Percentiles rank a stretch among this genome's conserved stretches.
Conservation (phyloP, 495 filamentous ascomycete genomes). For the Chaetomium fimeti region DNA sequence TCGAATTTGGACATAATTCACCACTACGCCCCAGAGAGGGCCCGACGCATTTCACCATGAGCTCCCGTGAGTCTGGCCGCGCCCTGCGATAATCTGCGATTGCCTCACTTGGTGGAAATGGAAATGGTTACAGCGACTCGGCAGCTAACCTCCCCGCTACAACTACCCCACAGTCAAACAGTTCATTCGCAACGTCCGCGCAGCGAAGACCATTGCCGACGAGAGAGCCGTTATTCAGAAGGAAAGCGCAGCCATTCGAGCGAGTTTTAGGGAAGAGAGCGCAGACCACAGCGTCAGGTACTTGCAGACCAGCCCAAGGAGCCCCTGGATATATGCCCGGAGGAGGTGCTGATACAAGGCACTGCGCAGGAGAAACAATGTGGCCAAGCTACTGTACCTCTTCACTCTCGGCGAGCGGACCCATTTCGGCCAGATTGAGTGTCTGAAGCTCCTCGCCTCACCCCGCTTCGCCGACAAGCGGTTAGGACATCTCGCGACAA, state of each 20-base stretch:
- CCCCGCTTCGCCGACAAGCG: slow-evolving; percentile 98
- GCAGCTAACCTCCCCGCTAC: slow-evolving; percentile 21
- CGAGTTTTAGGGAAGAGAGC: slow-evolving; percentile 96
- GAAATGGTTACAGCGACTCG: not conserved
- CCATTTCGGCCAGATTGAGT: slow-evolving; percentile 99
- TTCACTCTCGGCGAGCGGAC: slow-evolving; percentile 98
- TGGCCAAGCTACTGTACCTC: slow-evolving; percentile 95
- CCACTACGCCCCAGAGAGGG: slow-evolving; percentile 45
- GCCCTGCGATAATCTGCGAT: not conserved
- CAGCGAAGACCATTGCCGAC: slow-evolving; percentile 97
- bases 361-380: slow-evolving; percentile 86
- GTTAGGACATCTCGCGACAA: slow-evolving; percentile 92
- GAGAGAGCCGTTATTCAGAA: slow-evolving; percentile 98
- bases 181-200: slow-evolving; percentile 98
- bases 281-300: slow-evolving; percentile 85
- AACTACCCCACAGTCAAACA: slow-evolving; percentile 73
- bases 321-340: not conserved
- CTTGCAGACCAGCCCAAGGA: slow-evolving; percentile 19
- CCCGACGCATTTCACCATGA: slow-evolving; percentile 43
- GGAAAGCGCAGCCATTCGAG: slow-evolving; percentile 94
- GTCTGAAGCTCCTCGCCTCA: slow-evolving; percentile 92
- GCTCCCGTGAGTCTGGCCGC: slow-evolving; percentile 41
- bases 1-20: slow-evolving; percentile 39
- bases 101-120: not conserved
- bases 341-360: slow-evolving; percentile 22